Evolutionary conservation across 2,329 filamentous ascomycete species (phyloP), one percentile per base, ranked within the genome.

Genomic region (Arthrobotrys entomopaga): DNA sequence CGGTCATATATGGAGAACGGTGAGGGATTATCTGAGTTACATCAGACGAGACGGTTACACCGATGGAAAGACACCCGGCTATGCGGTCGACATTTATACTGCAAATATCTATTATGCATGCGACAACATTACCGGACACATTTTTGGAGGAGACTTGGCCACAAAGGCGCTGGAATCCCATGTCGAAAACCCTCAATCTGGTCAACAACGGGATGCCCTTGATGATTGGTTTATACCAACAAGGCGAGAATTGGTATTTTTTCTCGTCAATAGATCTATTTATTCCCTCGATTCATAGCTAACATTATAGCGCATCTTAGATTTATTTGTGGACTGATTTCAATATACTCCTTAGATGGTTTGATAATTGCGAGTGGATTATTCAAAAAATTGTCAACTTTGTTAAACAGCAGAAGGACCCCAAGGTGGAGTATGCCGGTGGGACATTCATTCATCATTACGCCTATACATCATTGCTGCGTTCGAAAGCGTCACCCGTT

Each of bases 61-160:
- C 40, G 53, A 43, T n/a, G 34, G 43, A 40, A 61, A 43, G 22
- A 24, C 46, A n/a, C 22, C 16, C 8, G 54, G 67, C 8, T 65
- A 54, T 24, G 56, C 61, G 6, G 43, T 77, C 22, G 74, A 77
- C 42, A 66, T 77, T 24, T 77, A 77, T 42, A 48, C 48, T 1
- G 59, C 56, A 0, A 77, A 77, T 43, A 72, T 59, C 10, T 73
- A 76, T 38, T 77, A 71, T 54, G 77, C 76, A n/a, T 67, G 63
- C 16, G 77, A 77, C 20, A 73, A 66, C 22, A 58, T 77, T 22
- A 76, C 66, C 1, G 34, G 59, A 50, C 73, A 75, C 52, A 54
- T 77, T 10, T 77, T 77, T 59, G 72, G 76, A 11, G 29, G 53
- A n/a, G 60, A 71, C 13, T 13, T 64, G 22, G 73, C 66, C 2